phyloP scores from a whole-genome alignment of 352 stramenopile species.

The Phytophthora rubi region DNA sequence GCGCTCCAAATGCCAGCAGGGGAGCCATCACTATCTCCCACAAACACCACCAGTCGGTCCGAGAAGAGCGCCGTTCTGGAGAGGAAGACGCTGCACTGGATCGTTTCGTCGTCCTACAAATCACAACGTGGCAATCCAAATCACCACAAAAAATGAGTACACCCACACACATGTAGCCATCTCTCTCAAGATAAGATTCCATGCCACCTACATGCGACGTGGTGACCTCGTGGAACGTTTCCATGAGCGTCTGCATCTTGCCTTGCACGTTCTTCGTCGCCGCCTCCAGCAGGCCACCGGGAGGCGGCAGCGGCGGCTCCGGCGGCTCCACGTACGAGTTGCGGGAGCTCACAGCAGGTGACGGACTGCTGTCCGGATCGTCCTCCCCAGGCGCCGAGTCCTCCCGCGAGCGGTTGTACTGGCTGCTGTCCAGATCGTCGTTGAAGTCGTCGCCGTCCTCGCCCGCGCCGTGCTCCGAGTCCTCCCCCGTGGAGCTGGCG shows the following conservation, averaged over 20 bases:
- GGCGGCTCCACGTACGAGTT: slow-evolving; percentile 67
- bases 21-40: slow-evolving; percentile 66
- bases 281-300: slow-evolving; percentile 63
- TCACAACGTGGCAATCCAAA: slow-evolving; percentile 19
- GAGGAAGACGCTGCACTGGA: slow-evolving; percentile 68
- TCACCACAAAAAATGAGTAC: slow-evolving; percentile 8
- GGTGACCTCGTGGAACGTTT: slow-evolving; percentile 64
- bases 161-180: slow-evolving; percentile 28
- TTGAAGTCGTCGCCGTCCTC: slow-evolving; percentile 48
- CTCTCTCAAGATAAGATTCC: background rate
- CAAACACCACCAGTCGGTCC: slow-evolving; percentile 68
- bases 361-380: slow-evolving; percentile 43
- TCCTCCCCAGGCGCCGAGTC: slow-evolving; percentile 47
- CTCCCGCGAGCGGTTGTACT: slow-evolving; percentile 46
- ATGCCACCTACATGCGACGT: slow-evolving; percentile 50
- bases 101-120: slow-evolving; percentile 58
- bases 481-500: slow-evolving; percentile 44
- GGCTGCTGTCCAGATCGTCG: slow-evolving; percentile 46
- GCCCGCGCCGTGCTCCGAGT: slow-evolving; percentile 33
- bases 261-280: slow-evolving; percentile 75
- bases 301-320: slow-evolving; percentile 56
- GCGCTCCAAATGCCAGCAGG: slow-evolving; percentile 70
- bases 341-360: slow-evolving; percentile 39
- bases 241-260: slow-evolving; percentile 74
- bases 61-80: slow-evolving; percentile 67